Evolutionary conservation across 1,284 basidiomycete genomes (phyloP).

Genomic region (Melampsora americana): DNA sequence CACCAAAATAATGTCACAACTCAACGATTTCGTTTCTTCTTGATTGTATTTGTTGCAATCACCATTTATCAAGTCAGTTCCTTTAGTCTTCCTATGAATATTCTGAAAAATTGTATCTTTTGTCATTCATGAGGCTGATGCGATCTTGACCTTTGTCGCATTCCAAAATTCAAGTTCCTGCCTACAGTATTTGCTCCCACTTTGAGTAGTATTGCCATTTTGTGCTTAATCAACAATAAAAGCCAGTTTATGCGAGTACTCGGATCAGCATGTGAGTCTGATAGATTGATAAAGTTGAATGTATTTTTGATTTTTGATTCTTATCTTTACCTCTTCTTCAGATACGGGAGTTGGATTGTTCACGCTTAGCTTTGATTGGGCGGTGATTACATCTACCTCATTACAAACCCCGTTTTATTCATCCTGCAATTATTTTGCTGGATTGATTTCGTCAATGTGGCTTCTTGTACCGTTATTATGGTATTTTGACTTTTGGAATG

Average conservation of each 20-base stretch:
- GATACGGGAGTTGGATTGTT: conserved; percentile 49
- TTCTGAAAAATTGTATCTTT: too few species aligned
- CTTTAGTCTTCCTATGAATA: neutral
- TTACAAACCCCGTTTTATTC: conserved; percentile 39
- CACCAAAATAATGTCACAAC: conserved; percentile 1
- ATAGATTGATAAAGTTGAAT: neutral
- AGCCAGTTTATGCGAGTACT: conserved; percentile 50
- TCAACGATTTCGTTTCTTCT: conserved; percentile 29
- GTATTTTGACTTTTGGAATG: conserved; percentile 37
- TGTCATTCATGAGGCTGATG: too few species aligned
- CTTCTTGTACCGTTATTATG: conserved; percentile 32
- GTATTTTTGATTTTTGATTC: neutral
- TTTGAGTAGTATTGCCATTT: conserved; percentile 52
- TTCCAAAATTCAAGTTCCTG: conserved; percentile 50
- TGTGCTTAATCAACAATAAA: conserved; percentile 52
- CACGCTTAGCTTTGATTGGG: conserved; percentile 54
- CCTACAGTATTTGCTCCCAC: conserved; percentile 52
- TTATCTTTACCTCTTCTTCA: neutral
- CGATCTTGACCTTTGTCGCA: neutral
- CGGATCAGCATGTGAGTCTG: conserved; percentile 50
- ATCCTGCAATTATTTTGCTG: conserved; percentile 41
- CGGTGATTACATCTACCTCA: conserved; percentile 50
- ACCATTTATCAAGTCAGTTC: conserved; percentile 28
- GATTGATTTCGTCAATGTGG: conserved; percentile 37
- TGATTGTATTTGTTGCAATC: conserved; percentile 21